Conservation (phyloP, 805 yeast genomes). For the Kodamaea leandrae region DNA sequence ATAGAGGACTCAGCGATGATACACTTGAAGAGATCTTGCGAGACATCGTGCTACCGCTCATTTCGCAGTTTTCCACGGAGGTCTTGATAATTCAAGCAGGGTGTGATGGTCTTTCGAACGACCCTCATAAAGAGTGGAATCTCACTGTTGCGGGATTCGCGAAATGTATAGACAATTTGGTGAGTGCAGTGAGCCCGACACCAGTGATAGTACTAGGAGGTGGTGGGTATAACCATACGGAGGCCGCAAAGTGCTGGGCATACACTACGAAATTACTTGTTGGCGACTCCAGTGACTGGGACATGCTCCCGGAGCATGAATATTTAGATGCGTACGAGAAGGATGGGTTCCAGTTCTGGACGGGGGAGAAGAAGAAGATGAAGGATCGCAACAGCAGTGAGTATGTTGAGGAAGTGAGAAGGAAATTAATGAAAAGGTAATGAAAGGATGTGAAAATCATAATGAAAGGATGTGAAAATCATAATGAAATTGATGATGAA, state of each 20-base stretch:
- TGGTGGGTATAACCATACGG: conserved; percentile 68
- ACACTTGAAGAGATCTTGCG: conserved; percentile 36
- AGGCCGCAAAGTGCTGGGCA: conserved; percentile 63
- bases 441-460: too few species aligned
- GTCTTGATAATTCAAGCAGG: conserved; percentile 67
- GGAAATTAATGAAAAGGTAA: conserved; percentile 17
- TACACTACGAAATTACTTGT: conserved; percentile 32
- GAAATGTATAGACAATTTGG: conserved; percentile 28
- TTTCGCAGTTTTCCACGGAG: conserved; percentile 42
- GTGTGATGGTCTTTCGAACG: conserved; percentile 70
- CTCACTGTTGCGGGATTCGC: conserved; percentile 53
- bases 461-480: too few species aligned
- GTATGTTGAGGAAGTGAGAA: conserved; percentile 25
- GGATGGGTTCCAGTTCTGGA: conserved; percentile 52
- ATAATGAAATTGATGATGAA: too few species aligned
- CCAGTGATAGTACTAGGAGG: conserved; percentile 64
- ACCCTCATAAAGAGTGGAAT: conserved; percentile 67
- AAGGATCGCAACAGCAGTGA: conserved; percentile 30
- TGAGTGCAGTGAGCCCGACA: conserved; percentile 15
- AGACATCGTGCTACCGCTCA: conserved; percentile 44
- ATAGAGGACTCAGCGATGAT: conserved; percentile 53
- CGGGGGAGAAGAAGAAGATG: conserved; percentile 27
- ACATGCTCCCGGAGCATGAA: conserved; percentile 51
- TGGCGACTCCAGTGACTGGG: conserved; percentile 31
- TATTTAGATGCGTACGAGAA: conserved; percentile 40